Evolutionary conservation across 306 rosid genomes (phyloP), one percentile per base, ranked within the genome.

Genomic region (Pyrus betulifolia): DNA sequence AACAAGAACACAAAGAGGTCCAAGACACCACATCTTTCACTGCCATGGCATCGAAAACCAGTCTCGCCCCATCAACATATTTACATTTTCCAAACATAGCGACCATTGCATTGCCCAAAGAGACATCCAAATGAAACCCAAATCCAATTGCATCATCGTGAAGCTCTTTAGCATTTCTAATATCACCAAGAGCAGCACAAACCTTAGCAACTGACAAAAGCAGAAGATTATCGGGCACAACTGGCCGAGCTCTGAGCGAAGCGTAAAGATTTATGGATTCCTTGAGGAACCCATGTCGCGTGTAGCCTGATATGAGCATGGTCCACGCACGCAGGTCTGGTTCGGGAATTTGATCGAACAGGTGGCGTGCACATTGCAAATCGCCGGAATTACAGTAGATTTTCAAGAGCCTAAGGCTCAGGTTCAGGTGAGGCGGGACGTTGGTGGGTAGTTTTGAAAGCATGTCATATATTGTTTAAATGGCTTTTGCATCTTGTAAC

Each of bases 121-220:
- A 3, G 3, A 73, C 17, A 25, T 73, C 69, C 1, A 4, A 40
- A 11, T 4, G 58, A 18, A 73, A 60, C 77, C 77, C 77, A 0
- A 42, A 59, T 62, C 69, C 27, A 25, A 59, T 23, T 0, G 69
- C 40, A 5, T 73, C 77, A 11, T 42, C 5, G 7, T 73, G 69
- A 27, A 73, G 57, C 52, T 73, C 44, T 5, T 18, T 60, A 7
- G 69, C 77, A 35, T 73, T 25, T 25, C 44, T 58, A 80, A 71
- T 67, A 76, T 84, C 88, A 70, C 89, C 79, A 52, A 74, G 72
- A 57, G 72, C 78, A 35, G 84, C 88, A 80, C 86, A 88, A 11
- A 89, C 89, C 76, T 84, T 82, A 6, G 86, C 77, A 42, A 40
- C 85, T 4, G 84, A 80, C 49, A 88, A 28, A 31, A 86, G 72